A percentile compares a stretch with the other conserved stretches of the same genome.
These are phyloP conservation scores for Pyricularia grisea DNA, from an alignment of 2,329 filamentous ascomycete species.

Conservation along the genomic window DNA sequence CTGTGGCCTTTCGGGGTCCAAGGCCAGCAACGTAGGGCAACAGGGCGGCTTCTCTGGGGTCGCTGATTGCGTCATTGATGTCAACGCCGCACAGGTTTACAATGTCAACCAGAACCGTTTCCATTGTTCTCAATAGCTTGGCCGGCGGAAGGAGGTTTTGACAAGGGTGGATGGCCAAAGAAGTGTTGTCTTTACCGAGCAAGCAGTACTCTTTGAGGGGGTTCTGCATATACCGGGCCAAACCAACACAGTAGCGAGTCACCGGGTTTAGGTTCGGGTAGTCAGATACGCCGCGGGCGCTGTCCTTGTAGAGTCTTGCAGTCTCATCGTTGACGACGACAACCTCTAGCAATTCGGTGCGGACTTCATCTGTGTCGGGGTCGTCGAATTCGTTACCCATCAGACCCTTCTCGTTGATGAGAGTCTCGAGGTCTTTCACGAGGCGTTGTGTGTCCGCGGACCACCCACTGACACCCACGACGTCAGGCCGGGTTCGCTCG, in stretches of 20 bases:
- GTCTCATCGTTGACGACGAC: conserved; percentile 94
- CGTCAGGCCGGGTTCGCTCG: conserved; percentile 73
- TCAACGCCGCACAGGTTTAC: conserved; percentile 95
- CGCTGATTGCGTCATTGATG: conserved; percentile 80
- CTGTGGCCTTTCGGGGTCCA: conserved; percentile 81
- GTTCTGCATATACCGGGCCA: conserved; percentile 89
- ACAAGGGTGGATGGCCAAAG: conserved; percentile 79
- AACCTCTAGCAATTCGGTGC: conserved; percentile 74
- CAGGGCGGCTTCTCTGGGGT: conserved; percentile 75
- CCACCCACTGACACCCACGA: conserved; percentile 82
- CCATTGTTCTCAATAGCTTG: conserved; percentile 75
- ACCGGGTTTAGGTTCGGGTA: conserved; percentile 73
- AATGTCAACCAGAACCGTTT: conserved; percentile 97
- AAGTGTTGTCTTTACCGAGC: conserved; percentile 77
- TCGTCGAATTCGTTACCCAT: conserved; percentile 77
- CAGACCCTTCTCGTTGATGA: conserved; percentile 70
- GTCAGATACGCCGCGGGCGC: conserved; percentile 66
- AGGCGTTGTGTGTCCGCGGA: conserved; percentile 79
- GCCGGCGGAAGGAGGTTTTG: conserved; percentile 84
- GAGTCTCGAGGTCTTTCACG: conserved; percentile 67
- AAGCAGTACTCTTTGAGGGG: conserved; percentile 95
- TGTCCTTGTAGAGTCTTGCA: conserved; percentile 91
- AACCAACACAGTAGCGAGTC: conserved; percentile 78
- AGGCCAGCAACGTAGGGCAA: conserved; percentile 87
- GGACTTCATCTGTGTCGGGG: conserved; percentile 62